Base-by-base conservation (phyloP, 768 basidiomycete species). In the Psilocybe cubensis region DNA sequence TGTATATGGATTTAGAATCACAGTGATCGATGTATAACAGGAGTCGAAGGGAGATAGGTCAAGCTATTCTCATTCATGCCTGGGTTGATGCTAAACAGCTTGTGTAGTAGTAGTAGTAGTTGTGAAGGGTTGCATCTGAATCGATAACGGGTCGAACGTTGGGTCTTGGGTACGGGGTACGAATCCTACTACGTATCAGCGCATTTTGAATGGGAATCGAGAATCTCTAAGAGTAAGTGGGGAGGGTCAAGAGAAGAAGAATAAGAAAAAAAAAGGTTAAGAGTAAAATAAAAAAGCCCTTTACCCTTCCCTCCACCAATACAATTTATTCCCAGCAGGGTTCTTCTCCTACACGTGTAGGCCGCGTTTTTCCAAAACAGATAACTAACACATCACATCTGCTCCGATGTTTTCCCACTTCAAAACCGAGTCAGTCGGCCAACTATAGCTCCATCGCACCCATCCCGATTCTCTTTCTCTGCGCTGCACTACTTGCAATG, bases 171-270 rank as follows among this genome's bases (percentile, higher is more conserved):
- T 7, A 33, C 14, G 49, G 11, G 21, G 58, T 52, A 33, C 38
- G 52, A 28, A 52, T 47, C 27, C 42, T 48, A 38, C 35, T 38
- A 33, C 28, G 46, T 46, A 50, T 47, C 40, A 25, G 29, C 54
- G 40, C 52, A 54, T 54, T 59, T 63, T 63, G 31, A 17, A 52
- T 31, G 44, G 46, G 45, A 58, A n/a, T n/a, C n/a, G n/a, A n/a
- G n/a, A n/a, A n/a, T n/a, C n/a, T 64, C 60, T 64, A 64, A 54
- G 29, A 52, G 64, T 54, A 54, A 58, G 52, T 54, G 52, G 58
- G 59, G 62, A 49, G 52, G 57, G 52, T 54, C 38, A 59, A 23
- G 51, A 56, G 52, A 47, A 41, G 45, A 14, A 33, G 14, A 14
- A 1, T 33, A 14, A n/a, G n/a, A n/a, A 33, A 38, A n/a, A 38